Conservation (phyloP, 352 stramenopile genomes). For the Pythium scleroteichum region DNA sequence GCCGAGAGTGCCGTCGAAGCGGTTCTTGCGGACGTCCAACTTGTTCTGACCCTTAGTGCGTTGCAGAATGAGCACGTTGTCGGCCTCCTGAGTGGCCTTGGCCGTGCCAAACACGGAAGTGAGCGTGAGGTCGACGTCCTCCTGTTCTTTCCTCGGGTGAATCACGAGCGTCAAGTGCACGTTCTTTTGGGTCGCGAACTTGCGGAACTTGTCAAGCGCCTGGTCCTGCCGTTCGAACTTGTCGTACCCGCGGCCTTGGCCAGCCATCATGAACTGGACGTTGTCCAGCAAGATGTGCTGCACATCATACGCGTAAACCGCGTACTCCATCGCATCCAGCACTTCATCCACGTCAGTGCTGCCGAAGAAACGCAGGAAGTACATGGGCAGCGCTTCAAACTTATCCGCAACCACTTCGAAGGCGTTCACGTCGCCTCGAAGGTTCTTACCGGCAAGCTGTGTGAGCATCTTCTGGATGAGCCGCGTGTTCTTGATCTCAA, state of each 20-base stretch:
- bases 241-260: conserved; percentile 81
- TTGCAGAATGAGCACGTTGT: conserved; percentile 99
- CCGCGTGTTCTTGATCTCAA: conserved; percentile 99
- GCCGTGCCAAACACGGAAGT: conserved; percentile 97
- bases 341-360: conserved; percentile 94
- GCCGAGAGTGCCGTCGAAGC: conserved; percentile 92
- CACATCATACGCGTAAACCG: conserved; percentile 97
- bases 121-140: conserved; percentile 91
- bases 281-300: conserved; percentile 99
- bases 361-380: conserved; percentile 99
- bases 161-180: conserved; percentile 99
- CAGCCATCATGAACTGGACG: conserved; percentile 99
- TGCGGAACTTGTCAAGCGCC: conserved; percentile 95
- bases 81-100: conserved; percentile 99
- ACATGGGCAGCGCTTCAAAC: conserved; percentile 96
- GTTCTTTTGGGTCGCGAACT: conserved; percentile 97
- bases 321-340: conserved; percentile 99
- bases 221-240: conserved; percentile 93
- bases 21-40: conserved; percentile 97
- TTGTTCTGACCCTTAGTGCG: conserved; percentile 86
- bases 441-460: conserved; percentile 84
- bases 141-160: conserved; percentile 98
- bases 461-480: conserved; percentile 98
- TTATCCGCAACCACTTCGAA: conserved; percentile 81
- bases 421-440: conserved; percentile 70